Conservation (phyloP, 1,139 yeast species). For the Fermentozyma sake region DNA sequence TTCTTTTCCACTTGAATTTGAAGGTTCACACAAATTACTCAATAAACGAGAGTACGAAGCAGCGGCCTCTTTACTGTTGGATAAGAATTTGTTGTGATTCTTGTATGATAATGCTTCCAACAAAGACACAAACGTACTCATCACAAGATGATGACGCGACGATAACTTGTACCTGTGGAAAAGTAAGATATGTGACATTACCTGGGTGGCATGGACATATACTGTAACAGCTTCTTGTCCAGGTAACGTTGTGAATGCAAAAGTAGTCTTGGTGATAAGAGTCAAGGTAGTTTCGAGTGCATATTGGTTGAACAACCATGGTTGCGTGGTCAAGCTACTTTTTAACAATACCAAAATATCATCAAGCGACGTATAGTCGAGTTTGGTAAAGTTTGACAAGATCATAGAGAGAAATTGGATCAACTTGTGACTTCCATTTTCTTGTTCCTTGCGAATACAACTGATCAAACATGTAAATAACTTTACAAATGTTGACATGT, state of each 20-base stretch:
- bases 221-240: conserved; percentile 11
- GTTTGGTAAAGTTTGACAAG: conserved; percentile 5
- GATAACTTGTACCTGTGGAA: conserved; percentile 67
- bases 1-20: conserved; percentile 16
- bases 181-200: conserved; percentile 53
- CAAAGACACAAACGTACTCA: conserved; percentile 43
- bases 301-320: conserved; percentile 68
- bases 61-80: conserved; percentile 30
- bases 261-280: conserved; percentile 24
- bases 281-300: conserved; percentile 51
- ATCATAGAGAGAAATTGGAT: conserved; percentile 9
- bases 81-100: conserved; percentile 8
- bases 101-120: conserved; percentile 41
- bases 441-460: conserved; percentile 5
- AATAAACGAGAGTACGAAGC: conserved; percentile 54
- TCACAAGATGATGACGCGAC: conserved; percentile 67
- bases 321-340: conserved; percentile 38
- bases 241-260: conserved; percentile 2
- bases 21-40: conserved; percentile 71
- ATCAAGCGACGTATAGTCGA: conserved; percentile 5
- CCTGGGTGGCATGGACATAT: conserved; percentile 37
- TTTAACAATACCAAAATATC: conserved; percentile 24
- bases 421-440: conserved; percentile 6
- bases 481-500: conserved; percentile 5
- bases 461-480: conserved; percentile 2